Evolutionary conservation across 1,284 basidiomycete genomes (phyloP).

Genomic region (Malassezia slooffiae): DNA sequence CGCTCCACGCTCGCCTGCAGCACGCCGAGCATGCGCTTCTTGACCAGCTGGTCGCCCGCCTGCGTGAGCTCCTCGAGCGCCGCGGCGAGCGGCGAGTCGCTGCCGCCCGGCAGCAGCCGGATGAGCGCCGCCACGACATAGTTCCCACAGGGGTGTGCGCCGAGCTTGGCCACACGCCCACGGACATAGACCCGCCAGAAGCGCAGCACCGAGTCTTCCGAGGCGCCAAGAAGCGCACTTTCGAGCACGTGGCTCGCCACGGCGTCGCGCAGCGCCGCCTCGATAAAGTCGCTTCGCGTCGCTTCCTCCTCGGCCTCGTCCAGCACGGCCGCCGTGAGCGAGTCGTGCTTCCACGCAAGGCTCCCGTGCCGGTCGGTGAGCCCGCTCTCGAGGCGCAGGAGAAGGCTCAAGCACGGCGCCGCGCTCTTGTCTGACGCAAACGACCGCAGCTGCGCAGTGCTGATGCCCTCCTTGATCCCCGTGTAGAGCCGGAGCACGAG

Average conservation of each 20-base stretch:
- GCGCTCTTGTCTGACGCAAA: slow-evolving; percentile 26
- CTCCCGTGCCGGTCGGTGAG: not conserved
- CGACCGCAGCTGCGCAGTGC: slow-evolving; percentile 11
- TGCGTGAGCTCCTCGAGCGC: slow-evolving; percentile 10
- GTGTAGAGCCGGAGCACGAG: slow-evolving; percentile 7
- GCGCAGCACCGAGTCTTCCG: slow-evolving; percentile 8
- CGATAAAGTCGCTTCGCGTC: slow-evolving; percentile 25
- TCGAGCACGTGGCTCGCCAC: slow-evolving; percentile 39
- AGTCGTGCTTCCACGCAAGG: slow-evolving; percentile 10
- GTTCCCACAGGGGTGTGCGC: slow-evolving; percentile 39
- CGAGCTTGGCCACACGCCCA: slow-evolving; percentile 30
- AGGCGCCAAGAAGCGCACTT: slow-evolving; percentile 15
- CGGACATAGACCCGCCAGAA: slow-evolving; percentile 34
- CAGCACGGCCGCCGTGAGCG: slow-evolving; percentile 24
- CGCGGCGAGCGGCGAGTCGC: not conserved
- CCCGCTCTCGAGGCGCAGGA: slow-evolving; percentile 22
- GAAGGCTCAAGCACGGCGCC: slow-evolving; percentile 30
- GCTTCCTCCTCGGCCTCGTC: slow-evolving; percentile 9
- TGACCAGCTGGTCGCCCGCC: slow-evolving; percentile 11
- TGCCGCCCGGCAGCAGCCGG: slow-evolving; percentile 10
- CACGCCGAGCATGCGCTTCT: slow-evolving; percentile 6
- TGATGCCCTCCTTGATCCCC: slow-evolving; percentile 10
- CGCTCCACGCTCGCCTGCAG: slow-evolving; percentile 10
- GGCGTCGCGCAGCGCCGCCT: slow-evolving; percentile 35
- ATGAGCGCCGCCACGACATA: slow-evolving; percentile 30